Base-by-base conservation (phyloP, 495 filamentous ascomycete species). In the Thermochaetoides thermophila region DNA sequence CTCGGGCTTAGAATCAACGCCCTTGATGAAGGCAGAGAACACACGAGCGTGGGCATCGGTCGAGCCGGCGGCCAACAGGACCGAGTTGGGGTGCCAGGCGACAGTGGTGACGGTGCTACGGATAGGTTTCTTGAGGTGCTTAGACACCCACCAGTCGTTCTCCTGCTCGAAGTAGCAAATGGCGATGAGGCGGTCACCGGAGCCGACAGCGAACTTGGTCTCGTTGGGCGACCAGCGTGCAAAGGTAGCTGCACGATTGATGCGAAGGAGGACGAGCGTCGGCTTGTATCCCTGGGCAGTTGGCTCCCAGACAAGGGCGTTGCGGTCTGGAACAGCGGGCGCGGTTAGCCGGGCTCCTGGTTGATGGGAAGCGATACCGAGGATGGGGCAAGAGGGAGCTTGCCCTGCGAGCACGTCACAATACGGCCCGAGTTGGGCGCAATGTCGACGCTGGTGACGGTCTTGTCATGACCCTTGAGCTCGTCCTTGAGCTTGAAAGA, bases 121-220 rank as follows among this genome's bases (percentile, higher is more conserved):
- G 46, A 96, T 89, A 5, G 91, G 89, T 65, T 95, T 96, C 71
- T 94, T 95, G 37, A 97, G 56, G 56, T 97, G 89, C 66, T 96
- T 97, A 22, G 85, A 94, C 5, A 96, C 87, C 89, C 89, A 97
- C 91, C 91, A 96, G 62, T 96, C 84, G 53, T 96, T 95, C 58
- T 96, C 91, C 49, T 89, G 79, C 48, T 97, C 89, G 44, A 96
- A 97, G 64, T 95, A 95, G 66, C 89, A 97, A 44, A 95, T 73
- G n/a, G 89, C 82, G 47, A 97, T 93, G 34, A 91, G 77, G 34
- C 91, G 73, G 40, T 92, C 89, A 38, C 89, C 89, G 22, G 86
- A 95, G 35, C 89, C 91, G 15, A 94, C 89, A 26, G 89, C 89
- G 53, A 97, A 96, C 54, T 96, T 97, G 52, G 76, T 77, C 62